Evolutionary conservation across 805 yeast genomes (phyloP).

Genomic region (Candida endomychidarum): DNA sequence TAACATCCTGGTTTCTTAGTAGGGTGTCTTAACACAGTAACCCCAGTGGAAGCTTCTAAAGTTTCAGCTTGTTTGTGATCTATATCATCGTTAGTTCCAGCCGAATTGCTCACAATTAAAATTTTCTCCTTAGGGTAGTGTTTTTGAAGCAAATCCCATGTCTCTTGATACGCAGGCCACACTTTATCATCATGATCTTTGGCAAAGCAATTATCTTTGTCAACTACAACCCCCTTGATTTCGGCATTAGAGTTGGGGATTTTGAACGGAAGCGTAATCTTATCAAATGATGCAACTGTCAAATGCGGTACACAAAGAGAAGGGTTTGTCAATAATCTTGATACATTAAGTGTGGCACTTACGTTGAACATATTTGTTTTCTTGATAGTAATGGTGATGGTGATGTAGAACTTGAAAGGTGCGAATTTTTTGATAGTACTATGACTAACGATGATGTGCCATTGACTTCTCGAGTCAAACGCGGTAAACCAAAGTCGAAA

Average conservation of each 20-base stretch:
- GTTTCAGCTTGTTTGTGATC: slow-evolving; percentile 57
- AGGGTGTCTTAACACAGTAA: slow-evolving; percentile 65
- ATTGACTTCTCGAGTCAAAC: background rate
- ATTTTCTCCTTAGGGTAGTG: slow-evolving; percentile 62
- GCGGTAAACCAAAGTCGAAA: background rate
- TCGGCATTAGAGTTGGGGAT: slow-evolving; percentile 27
- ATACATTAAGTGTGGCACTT: slow-evolving; percentile 73
- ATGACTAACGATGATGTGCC: background rate
- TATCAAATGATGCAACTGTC: slow-evolving; percentile 55
- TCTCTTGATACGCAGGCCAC: slow-evolving; percentile 59
- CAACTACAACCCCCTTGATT: slow-evolving; percentile 79
- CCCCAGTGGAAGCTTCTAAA: slow-evolving; percentile 66
- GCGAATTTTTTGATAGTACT: too few species aligned
- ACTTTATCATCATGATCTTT: slow-evolving; percentile 75
- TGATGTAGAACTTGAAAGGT: too few species aligned
- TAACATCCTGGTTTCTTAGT: slow-evolving; percentile 84
- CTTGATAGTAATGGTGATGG: background rate
- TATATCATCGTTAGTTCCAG: slow-evolving; percentile 81
- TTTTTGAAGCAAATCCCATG: slow-evolving; percentile 56
- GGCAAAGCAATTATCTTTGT: slow-evolving; percentile 95
- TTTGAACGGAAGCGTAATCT: slow-evolving; percentile 54
- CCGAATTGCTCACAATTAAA: slow-evolving; percentile 86
- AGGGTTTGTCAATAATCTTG: slow-evolving; percentile 61
- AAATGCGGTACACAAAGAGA: slow-evolving; percentile 68
- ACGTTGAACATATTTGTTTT: slow-evolving; percentile 49